Conservation (phyloP, 208 protist species). For the Wallacemonas sp. region DNA sequence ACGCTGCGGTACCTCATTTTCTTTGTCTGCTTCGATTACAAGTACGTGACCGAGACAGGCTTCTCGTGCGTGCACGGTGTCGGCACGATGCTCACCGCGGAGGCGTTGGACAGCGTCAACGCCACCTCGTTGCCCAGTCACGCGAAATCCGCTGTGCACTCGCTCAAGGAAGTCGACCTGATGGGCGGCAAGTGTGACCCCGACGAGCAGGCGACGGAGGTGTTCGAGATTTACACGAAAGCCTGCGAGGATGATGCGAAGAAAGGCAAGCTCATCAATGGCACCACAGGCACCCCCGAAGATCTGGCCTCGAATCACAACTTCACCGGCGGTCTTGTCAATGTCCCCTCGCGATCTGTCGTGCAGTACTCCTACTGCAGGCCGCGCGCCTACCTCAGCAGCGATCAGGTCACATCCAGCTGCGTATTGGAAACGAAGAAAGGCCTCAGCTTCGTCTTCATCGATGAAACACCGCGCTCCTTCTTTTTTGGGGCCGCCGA, state of each 20-base stretch:
- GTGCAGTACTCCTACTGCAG: conserved; percentile 2
- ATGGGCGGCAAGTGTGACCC: background rate
- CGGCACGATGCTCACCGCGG: background rate
- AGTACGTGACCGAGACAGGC: background rate
- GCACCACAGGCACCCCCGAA: background rate
- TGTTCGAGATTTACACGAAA: background rate
- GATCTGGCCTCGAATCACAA: background rate
- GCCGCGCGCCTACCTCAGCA: background rate
- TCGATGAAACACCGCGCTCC: conserved; percentile 27
- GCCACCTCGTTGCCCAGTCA: background rate
- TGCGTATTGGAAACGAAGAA: conserved; percentile 2
- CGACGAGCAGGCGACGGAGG: background rate
- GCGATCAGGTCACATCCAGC: background rate
- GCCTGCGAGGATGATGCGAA: background rate
- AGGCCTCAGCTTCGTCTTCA: conserved; percentile 23
- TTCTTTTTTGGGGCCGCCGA: conserved; percentile 21
- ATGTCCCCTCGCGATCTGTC: background rate
- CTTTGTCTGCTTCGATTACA: conserved; percentile 19
- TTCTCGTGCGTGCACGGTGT: conserved; percentile 10
- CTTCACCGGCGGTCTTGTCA: background rate
- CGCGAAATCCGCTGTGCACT: background rate
- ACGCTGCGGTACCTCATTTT: conserved; percentile 25
- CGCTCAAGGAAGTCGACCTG: conserved; percentile 7
- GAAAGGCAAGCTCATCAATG: background rate
- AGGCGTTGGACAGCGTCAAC: background rate